phyloP scores from a whole-genome alignment of 768 basidiomycete species.

The Floccularia luteovirens region DNA sequence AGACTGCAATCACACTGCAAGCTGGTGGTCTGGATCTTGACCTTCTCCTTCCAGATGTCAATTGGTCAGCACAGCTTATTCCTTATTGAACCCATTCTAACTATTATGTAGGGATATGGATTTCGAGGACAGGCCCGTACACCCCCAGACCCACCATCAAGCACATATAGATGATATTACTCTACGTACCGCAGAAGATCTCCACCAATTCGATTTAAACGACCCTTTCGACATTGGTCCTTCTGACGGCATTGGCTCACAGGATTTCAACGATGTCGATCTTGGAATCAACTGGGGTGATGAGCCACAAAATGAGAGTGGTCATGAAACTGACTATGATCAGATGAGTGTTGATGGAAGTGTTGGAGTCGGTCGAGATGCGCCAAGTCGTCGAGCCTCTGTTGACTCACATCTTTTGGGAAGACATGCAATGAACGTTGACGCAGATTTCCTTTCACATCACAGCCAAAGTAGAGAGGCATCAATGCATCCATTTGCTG shows the following conservation, averaged over 20 bases:
- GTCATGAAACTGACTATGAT: conserved; percentile 33
- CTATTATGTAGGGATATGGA: conserved; percentile 59
- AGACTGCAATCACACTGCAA: conserved; percentile 84
- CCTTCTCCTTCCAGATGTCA: conserved; percentile 69
- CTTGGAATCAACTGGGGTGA: conserved; percentile 76
- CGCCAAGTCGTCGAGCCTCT: conserved; percentile 43
- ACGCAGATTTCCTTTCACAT: conserved; percentile 58
- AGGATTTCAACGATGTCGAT: conserved; percentile 68
- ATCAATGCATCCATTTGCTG: conserved; percentile 60
- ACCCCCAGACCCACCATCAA: conserved; percentile 69
- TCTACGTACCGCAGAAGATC: conserved; percentile 69
- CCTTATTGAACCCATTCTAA: conserved; percentile 7
- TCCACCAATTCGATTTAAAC: conserved; percentile 55
- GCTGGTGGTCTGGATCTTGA: conserved; percentile 74
- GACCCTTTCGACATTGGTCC: conserved; percentile 78
- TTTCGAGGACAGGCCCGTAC: conserved; percentile 61
- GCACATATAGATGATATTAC: conserved; percentile 87
- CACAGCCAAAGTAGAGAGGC: conserved; percentile 50
- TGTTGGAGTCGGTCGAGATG: conserved; percentile 75
- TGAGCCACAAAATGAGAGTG: conserved; percentile 28
- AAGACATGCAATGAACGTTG: conserved; percentile 33
- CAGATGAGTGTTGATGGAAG: conserved; percentile 51
- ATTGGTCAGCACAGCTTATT: conserved; percentile 45
- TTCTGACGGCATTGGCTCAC: conserved; percentile 78
- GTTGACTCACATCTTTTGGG: conserved; percentile 57